Evolutionary conservation across 345 rosid species (phyloP).

Genomic region (Sapria himalayana): DNA sequence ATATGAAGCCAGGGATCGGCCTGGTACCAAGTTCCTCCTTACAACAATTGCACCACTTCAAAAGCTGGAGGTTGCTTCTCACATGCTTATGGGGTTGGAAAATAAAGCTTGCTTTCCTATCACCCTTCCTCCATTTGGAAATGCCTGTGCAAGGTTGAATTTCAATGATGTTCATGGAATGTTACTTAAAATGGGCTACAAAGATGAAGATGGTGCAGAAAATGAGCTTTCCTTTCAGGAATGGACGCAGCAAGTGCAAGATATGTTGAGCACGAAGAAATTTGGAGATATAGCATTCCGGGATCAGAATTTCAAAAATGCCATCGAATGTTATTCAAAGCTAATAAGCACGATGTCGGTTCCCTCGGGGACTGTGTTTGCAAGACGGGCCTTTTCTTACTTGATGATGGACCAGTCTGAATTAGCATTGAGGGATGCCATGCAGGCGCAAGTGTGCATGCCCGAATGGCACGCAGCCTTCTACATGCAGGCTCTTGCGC

Average conservation of each 20-base stretch:
- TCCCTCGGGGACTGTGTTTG: slow-evolving; percentile 75
- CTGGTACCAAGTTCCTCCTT: slow-evolving; percentile 32
- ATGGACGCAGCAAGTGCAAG: slow-evolving; percentile 98
- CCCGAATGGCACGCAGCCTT: slow-evolving; percentile 97
- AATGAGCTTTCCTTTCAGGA: slow-evolving; percentile 96
- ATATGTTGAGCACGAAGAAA: slow-evolving; percentile 78
- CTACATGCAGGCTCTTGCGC: slow-evolving; percentile 90
- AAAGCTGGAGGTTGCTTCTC: slow-evolving; percentile 53
- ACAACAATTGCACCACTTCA: slow-evolving; percentile 43
- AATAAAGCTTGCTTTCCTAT: slow-evolving; percentile 29
- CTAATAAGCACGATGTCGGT: slow-evolving; percentile 69
- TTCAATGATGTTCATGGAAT: no score
- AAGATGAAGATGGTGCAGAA: no score
- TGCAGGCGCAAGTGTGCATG: slow-evolving; percentile 94
- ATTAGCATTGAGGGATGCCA: slow-evolving; percentile 85
- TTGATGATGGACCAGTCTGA: slow-evolving; percentile 72
- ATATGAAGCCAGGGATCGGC: slow-evolving; percentile 55
- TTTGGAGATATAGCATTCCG: slow-evolving; percentile 79
- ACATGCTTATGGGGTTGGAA: slow-evolving; percentile 37
- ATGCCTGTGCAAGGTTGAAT: slow-evolving; percentile 65
- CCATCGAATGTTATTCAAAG: slow-evolving; percentile 76
- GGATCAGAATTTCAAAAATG: slow-evolving; percentile 86
- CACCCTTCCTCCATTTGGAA: slow-evolving; percentile 45
- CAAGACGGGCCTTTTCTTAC: slow-evolving; percentile 47
- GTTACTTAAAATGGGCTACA: no score